Evolutionary conservation across 106 monocot species (phyloP).

Genomic region (Triglochin maritima): DNA sequence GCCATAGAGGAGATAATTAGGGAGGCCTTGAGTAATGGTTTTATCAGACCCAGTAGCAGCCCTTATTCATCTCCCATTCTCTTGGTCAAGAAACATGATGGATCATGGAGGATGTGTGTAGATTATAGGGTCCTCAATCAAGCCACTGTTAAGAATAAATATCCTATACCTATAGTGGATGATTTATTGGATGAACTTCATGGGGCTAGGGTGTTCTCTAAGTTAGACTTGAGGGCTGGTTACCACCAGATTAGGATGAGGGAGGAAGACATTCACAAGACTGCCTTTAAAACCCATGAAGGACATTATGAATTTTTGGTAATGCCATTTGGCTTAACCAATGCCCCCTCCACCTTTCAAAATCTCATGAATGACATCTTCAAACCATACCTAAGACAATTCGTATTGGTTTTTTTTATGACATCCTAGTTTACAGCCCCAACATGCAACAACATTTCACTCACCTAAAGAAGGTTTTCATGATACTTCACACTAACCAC

Average conservation of each 20-base stretch:
- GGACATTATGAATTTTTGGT: not conserved
- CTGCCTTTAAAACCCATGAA: not conserved
- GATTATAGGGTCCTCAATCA: not conserved
- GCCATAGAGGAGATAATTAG: no score
- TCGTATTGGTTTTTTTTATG: not conserved
- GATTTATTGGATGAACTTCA: not conserved
- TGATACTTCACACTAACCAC: not conserved
- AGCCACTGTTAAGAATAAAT: not conserved
- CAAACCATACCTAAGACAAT: not conserved
- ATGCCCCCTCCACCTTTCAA: not conserved
- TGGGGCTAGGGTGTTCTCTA: not conserved
- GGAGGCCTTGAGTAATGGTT: no score
- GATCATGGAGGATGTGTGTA: not conserved
- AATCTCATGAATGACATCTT: conserved; percentile 3
- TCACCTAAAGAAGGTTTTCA: not conserved
- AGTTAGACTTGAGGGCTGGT: not conserved
- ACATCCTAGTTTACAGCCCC: not conserved
- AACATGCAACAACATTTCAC: not conserved
- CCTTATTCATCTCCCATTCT: no score
- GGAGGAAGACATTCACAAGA: not conserved
- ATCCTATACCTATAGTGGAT: not conserved
- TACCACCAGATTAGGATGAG: not conserved
- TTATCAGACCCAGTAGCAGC: no score
- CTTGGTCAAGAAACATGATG: not conserved
- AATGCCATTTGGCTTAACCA: not conserved